Conservation (phyloP, 139 green algal species). For the Chlamydomonas schloesseri region DNA sequence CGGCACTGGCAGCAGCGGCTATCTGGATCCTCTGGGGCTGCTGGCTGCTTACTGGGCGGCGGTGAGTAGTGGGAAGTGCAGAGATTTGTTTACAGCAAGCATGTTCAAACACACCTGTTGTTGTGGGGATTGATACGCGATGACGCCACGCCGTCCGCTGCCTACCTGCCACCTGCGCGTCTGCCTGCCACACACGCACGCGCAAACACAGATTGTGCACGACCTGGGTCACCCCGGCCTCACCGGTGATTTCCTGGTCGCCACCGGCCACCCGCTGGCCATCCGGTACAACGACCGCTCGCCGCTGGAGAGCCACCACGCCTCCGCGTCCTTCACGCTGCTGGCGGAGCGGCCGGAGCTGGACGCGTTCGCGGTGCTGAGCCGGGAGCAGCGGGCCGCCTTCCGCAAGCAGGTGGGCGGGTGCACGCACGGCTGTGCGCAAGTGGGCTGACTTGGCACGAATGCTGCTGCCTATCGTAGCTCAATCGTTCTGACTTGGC, state of each 20-base stretch:
- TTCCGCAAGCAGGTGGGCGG: constrained; percentile 41
- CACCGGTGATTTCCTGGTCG: constrained; percentile 68
- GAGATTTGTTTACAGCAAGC: too few species aligned
- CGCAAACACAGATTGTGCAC: constrained; percentile 56
- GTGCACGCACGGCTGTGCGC: too few species aligned
- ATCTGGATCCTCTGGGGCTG: constrained; percentile 22
- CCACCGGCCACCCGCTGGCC: constrained; percentile 46
- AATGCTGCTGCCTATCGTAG: too few species aligned
- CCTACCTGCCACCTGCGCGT: too few species aligned
- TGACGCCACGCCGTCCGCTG: too few species aligned
- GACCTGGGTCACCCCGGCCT: constrained; percentile 61
- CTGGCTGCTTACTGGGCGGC: background rate
- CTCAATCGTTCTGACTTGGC: too few species aligned
- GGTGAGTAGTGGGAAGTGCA: too few species aligned
- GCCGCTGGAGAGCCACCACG: constrained; percentile 56
- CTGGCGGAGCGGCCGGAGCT: constrained; percentile 40
- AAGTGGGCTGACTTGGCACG: too few species aligned
- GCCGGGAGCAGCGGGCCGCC: background rate
- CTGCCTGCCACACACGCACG: too few species aligned
- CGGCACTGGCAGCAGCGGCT: background rate
- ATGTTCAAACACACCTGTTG: too few species aligned
- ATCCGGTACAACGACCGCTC: constrained; percentile 58
- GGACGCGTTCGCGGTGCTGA: constrained; percentile 46
- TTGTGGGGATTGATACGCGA: too few species aligned
- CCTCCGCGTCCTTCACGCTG: constrained; percentile 32